Base-by-base conservation (phyloP, 768 basidiomycete genomes). In the Rhodotorula sphaerocarpa region DNA sequence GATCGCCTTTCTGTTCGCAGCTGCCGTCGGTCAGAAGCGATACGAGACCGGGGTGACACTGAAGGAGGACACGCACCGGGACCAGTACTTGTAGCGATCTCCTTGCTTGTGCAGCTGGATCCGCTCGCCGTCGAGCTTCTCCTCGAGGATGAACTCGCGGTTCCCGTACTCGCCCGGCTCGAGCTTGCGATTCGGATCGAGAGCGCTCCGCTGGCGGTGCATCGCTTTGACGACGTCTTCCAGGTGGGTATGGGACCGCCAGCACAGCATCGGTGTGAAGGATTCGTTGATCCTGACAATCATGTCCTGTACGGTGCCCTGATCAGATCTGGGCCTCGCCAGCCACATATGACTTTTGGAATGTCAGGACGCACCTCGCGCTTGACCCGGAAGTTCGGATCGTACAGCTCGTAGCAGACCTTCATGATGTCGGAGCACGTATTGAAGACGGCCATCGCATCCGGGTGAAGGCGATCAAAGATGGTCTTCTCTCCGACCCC, bases 361-460 rank as follows among this genome's bases (percentile, higher is more conserved):
- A 84, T 84, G 81, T 20, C 88, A 2, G 12, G 25, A 44, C 72
- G 43, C 45, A 75, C 77, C 63, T 76, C 71, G 47, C 73, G 73
- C 28, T 73, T 67, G 31, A 76, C 60, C 45, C 88, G 79, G 50
- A 80, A 79, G 5, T 80, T 77, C 0, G 86, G 84, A 73, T 95
- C 84, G 79, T 85, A 86, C 3, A 99, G 78, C 55, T 86, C 85
- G 85, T 86, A 96, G 36, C 84, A 85, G 5, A 99, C 88, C 61
- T 88, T 87, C 78, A 92, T 92, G 50, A 97, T 79, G 75, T 97
- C 92, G 0, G 92, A 96, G 73, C 90, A 96, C 1, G 90, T 91
- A 73, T 96, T 96, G 78, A 88, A 99, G 12, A 95, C 76, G 73
- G 90, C 88, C 65, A 88, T 85, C 0, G 93, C 92, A 70, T 97